Base-by-base conservation (phyloP, 768 basidiomycete species). In the Mycena galericulata region DNA sequence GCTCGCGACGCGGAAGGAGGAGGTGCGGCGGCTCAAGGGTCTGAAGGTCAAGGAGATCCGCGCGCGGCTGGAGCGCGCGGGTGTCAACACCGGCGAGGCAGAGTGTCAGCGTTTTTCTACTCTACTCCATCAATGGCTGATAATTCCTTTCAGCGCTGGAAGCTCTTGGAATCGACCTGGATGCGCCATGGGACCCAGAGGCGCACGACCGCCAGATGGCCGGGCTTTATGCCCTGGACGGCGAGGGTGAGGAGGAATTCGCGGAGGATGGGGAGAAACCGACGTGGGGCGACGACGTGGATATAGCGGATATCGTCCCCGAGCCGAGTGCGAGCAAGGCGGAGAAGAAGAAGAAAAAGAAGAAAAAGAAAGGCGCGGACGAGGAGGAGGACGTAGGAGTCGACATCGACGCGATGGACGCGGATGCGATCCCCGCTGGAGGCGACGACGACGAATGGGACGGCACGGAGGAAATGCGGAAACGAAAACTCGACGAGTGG, bases 111-210 rank as follows among this genome's bases (percentile, higher is more conserved):
- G 3, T 27, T 32, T 12, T n/a, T 29, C 61, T 30, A 20, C 38
- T 27, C 12, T 14, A 22, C 11, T 22, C 22, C 27, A 14, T 20
- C 22, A 20, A 68, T 63, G 12, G 17, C 49, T 58, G 32, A 57
- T 71, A 3, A 65, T 29, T 29, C 49, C 8, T 62, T 64, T 63
- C 72, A 89, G 93, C 88, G 4, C 78, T 96, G 56, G 81, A 85
- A 58, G 88, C 87, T 45, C 83, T 97, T 4, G 70, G 70, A 20
- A 68, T 72, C 54, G 95, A 97, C 73, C 81, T 99, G 8, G 96
- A 99, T 14, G 94, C 90, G 1, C 96, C 98, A 49, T 99, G 95
- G 92, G 95, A 98, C 73, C 92, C 95, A 15, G 89, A 86, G 14
- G 87, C 88, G 62, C 94, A 98, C 75, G 96, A 98, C 70, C 79